Conservation (phyloP, 2,329 filamentous ascomycete genomes). For the Waltergamsia citrina region DNA sequence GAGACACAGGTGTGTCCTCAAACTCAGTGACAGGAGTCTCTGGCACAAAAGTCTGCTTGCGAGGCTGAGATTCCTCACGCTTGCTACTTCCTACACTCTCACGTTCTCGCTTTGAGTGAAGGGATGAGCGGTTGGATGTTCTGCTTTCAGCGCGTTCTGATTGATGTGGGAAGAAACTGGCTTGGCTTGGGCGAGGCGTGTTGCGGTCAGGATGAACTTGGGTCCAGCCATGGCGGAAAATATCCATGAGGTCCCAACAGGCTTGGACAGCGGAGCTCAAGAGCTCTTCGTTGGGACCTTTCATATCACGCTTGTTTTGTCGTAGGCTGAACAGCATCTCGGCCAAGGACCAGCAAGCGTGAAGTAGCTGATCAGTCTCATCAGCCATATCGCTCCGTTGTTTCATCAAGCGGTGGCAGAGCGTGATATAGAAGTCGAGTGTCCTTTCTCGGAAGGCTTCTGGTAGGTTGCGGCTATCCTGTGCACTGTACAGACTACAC, state of each 20-base stretch:
- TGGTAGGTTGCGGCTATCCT: conserved; percentile 68
- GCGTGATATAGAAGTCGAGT: conserved; percentile 85
- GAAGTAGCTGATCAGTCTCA: conserved; percentile 75
- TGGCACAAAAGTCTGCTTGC: conserved; percentile 43
- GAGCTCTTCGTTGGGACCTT: conserved; percentile 69
- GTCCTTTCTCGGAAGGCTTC: conserved; percentile 84
- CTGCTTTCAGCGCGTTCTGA: conserved; percentile 24
- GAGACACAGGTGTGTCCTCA: conserved; percentile 79
- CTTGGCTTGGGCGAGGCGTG: conserved; percentile 74
- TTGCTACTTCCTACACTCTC: conserved; percentile 39
- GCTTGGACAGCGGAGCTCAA: conserved; percentile 82
- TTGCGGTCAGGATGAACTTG: conserved; percentile 78
- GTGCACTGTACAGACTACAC: conserved; percentile 71
- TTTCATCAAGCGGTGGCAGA: conserved; percentile 96
- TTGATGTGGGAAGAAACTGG: conserved; percentile 42
- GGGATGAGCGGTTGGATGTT: conserved; percentile 37
- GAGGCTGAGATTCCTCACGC: neutral
- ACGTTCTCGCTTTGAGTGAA: conserved; percentile 38
- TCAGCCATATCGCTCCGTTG: conserved; percentile 69
- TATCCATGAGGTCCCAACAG: conserved; percentile 89
- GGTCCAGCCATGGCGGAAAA: conserved; percentile 88
- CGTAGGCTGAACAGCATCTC: conserved; percentile 90
- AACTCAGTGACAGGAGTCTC: conserved; percentile 95
- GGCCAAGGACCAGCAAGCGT: conserved; percentile 81
- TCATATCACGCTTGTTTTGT: conserved; percentile 69